Conservation (phyloP, 495 filamentous ascomycete genomes). For the Penicillium tannophilum region DNA sequence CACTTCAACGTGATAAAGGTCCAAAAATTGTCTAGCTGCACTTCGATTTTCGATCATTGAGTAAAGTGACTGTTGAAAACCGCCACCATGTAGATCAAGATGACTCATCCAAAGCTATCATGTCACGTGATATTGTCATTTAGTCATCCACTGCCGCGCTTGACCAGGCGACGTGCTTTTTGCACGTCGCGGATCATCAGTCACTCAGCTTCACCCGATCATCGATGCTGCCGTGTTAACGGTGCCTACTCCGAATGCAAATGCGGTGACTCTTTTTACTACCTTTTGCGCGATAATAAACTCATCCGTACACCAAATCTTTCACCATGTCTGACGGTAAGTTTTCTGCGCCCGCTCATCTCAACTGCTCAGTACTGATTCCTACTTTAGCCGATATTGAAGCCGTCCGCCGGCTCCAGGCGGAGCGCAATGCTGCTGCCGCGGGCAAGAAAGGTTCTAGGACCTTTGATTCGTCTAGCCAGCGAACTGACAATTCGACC, state of each 20-base stretch:
- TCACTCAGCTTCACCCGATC: conserved; percentile 24
- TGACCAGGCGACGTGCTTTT: conserved; percentile 27
- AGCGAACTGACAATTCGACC: conserved; percentile 86
- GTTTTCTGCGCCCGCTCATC: conserved; percentile 24
- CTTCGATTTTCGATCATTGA: too few species aligned
- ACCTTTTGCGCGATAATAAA: conserved; percentile 32
- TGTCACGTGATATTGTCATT: conserved; percentile 5
- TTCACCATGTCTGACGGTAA: conserved; percentile 64
- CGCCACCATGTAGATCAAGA: not conserved
- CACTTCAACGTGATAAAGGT: not conserved
- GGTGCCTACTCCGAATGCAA: conserved; percentile 47
- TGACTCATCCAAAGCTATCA: conserved; percentile 11
- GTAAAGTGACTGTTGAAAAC: too few species aligned
- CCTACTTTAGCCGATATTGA: conserved; percentile 71
- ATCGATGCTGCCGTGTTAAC: conserved; percentile 34
- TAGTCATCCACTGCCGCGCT: conserved; percentile 28
- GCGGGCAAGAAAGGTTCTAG: conserved; percentile 83
- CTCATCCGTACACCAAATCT: conserved; percentile 23
- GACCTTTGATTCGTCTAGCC: conserved; percentile 81
- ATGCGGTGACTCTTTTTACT: conserved; percentile 31
- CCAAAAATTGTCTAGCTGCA: too few species aligned
- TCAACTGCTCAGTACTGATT: conserved; percentile 29
- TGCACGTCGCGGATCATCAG: conserved; percentile 25
- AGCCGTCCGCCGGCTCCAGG: conserved; percentile 77
- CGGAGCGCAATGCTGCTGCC: conserved; percentile 87